Percentiles rank a stretch among this genome's conserved stretches.
Conservation (phyloP, 805 yeast species). For the Diddensiella santjacobensis region DNA sequence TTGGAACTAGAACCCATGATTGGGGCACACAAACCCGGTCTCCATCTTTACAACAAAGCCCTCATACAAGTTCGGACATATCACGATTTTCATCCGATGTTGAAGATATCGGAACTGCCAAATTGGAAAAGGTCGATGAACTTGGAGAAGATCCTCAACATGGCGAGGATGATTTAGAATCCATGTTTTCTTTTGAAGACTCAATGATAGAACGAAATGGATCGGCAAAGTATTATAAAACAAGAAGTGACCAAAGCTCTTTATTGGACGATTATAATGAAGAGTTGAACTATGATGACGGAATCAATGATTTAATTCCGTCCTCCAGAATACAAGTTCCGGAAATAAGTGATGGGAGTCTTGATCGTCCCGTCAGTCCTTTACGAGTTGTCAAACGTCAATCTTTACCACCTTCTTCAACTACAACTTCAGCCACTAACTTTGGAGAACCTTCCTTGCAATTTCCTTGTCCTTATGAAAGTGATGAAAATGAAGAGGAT, state of each 20-base stretch:
- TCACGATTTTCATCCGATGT: neutral
- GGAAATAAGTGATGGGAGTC: neutral
- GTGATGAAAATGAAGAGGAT: slow-evolving; percentile 31
- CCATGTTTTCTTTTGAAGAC: slow-evolving; percentile 48
- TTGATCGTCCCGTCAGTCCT: slow-evolving; percentile 1
- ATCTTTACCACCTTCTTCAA: slow-evolving; percentile 2
- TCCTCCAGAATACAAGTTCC: neutral
- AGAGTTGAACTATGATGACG: slow-evolving; percentile 32
- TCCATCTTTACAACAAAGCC: neutral
- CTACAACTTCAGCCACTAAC: neutral
- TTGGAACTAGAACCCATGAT: slow-evolving; percentile 48
- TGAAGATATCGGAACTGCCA: neutral
- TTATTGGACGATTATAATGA: slow-evolving; percentile 33
- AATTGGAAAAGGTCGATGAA: neutral
- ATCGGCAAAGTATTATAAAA: slow-evolving; percentile 51
- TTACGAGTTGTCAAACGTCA: slow-evolving; percentile 1
- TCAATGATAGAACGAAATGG: slow-evolving; percentile 40
- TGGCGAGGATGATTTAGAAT: slow-evolving; percentile 23
- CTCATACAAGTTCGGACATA: neutral
- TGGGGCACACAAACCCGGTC: slow-evolving; percentile 37
- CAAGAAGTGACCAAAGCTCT: slow-evolving; percentile 14
- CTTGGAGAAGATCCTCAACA: slow-evolving; percentile 12
- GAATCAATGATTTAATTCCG: neutral
- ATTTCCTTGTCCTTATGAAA: slow-evolving; percentile 5
- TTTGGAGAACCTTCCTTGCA: neutral